Evolutionary conservation across 768 basidiomycete genomes (phyloP).

Genomic region (Phaffia australis): DNA sequence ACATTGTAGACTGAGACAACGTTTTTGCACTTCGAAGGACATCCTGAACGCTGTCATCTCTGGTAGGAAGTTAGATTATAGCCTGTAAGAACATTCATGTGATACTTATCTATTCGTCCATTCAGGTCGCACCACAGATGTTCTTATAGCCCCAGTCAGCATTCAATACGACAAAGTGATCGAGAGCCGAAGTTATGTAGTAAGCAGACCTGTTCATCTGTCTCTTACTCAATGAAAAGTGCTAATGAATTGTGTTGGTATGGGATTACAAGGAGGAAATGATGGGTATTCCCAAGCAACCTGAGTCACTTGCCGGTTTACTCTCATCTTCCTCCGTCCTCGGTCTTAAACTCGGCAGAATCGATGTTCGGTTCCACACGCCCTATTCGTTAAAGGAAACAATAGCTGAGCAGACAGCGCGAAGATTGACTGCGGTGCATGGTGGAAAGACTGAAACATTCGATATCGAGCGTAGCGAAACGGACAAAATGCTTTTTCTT

Average conservation of each 20-base stretch:
- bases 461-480: constrained; percentile 11
- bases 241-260: not conserved
- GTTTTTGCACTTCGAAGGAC: not conserved
- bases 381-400: constrained; percentile 29
- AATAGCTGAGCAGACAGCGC: constrained; percentile 27
- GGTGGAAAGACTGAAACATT: not conserved
- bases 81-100: no score
- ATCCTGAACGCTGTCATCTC: constrained; percentile 18
- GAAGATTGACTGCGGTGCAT: not conserved
- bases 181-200: constrained; percentile 16
- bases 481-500: constrained; percentile 27
- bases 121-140: constrained; percentile 8
- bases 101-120: no score
- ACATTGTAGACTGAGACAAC: no score
- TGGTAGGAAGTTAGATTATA: not conserved
- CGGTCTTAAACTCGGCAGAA: constrained; percentile 28
- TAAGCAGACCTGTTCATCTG: not conserved
- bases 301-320: constrained; percentile 22
- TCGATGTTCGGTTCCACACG: constrained; percentile 30
- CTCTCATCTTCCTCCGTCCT: not conserved
- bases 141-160: constrained; percentile 7
- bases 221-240: no score
- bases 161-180: constrained; percentile 31
- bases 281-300: constrained; percentile 30
- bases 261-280: constrained; percentile 29